phyloP scores from a whole-genome alignment of 768 basidiomycete species.

The Rhodocollybia butyracea region DNA sequence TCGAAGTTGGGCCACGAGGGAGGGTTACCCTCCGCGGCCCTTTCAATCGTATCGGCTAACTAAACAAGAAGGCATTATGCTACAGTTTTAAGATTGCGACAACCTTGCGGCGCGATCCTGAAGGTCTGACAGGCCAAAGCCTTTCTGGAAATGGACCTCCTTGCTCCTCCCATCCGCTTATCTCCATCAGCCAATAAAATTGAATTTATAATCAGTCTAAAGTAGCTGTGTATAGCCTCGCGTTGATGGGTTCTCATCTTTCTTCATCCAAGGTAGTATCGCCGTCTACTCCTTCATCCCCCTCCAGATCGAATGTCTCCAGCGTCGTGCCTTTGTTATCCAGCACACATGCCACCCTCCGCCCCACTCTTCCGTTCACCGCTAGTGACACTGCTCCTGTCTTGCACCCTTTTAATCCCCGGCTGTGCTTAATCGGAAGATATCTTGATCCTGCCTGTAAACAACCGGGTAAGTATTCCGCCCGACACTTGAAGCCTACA shows the following conservation, averaged over 20 bases:
- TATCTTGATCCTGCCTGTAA: conserved; percentile 46
- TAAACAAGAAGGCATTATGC: background rate
- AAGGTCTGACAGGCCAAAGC: conserved; percentile 37
- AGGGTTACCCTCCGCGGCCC: conserved; percentile 51
- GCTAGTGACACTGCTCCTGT: conserved; percentile 56
- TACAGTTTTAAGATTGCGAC: conserved; percentile 49
- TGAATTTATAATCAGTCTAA: conserved; percentile 16
- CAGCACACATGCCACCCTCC: conserved; percentile 73
- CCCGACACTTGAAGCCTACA: conserved; percentile 21
- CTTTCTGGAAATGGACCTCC: conserved; percentile 25
- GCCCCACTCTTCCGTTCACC: conserved; percentile 71
- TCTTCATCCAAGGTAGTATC: conserved; percentile 25
- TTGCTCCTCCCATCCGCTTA: conserved; percentile 16
- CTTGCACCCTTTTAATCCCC: conserved; percentile 50
- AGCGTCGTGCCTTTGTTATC: conserved; percentile 58
- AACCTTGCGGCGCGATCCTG: conserved; percentile 32
- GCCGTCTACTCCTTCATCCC: conserved; percentile 50
- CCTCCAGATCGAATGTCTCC: conserved; percentile 80
- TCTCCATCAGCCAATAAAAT: conserved; percentile 33
- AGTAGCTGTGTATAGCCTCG: conserved; percentile 18
- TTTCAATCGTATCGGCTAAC: conserved; percentile 17
- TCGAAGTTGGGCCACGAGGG: conserved; percentile 70
- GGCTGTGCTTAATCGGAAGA: conserved; percentile 54
- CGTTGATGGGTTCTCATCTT: conserved; percentile 25
- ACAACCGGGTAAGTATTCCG: conserved; percentile 23